phyloP scores from a whole-genome alignment of 2,329 filamentous ascomycete species.

The Phyllachora maydis region DNA sequence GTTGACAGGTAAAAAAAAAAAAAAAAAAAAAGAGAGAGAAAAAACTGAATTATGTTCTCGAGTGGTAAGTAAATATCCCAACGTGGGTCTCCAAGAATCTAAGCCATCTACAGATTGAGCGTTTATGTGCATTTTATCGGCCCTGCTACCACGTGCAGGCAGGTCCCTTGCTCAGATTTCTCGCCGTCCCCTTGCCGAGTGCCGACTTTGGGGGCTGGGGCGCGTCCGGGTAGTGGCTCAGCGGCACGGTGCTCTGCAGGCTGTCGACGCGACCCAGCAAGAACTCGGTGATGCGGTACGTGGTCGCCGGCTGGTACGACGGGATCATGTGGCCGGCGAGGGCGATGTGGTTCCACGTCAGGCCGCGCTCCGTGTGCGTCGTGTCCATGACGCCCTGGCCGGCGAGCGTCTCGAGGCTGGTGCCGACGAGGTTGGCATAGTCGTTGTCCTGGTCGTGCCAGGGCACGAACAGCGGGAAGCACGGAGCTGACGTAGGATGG shows the following conservation, averaged over 20 bases:
- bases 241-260: slow-evolving; percentile 2
- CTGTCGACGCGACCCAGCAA: slow-evolving; percentile 2
- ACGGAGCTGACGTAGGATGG: too few species aligned
- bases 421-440: neutral
- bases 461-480: slow-evolving; percentile 4
- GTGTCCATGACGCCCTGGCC: slow-evolving; percentile 4
- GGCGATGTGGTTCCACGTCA: slow-evolving; percentile 3
- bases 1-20: too few species aligned
- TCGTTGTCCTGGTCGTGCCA: slow-evolving; percentile 1
- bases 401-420: slow-evolving; percentile 1
- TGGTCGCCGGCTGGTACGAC: slow-evolving; percentile 3
- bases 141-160: too few species aligned
- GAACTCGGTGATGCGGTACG: slow-evolving; percentile 3
- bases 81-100: too few species aligned
- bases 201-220: too few species aligned
- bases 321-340: slow-evolving; percentile 3
- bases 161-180: too few species aligned
- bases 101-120: too few species aligned
- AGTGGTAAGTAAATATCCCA: too few species aligned
- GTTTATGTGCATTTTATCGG: too few species aligned
- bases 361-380: slow-evolving; percentile 3
- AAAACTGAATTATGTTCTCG: too few species aligned
- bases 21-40: too few species aligned
- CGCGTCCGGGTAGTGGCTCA: slow-evolving; percentile 2
- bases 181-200: too few species aligned